Percentiles rank a stretch among this genome's conserved stretches.
These are phyloP conservation scores for Lactarius deliciosus DNA, from an alignment of 768 basidiomycete species.

Conservation along the genomic window DNA sequence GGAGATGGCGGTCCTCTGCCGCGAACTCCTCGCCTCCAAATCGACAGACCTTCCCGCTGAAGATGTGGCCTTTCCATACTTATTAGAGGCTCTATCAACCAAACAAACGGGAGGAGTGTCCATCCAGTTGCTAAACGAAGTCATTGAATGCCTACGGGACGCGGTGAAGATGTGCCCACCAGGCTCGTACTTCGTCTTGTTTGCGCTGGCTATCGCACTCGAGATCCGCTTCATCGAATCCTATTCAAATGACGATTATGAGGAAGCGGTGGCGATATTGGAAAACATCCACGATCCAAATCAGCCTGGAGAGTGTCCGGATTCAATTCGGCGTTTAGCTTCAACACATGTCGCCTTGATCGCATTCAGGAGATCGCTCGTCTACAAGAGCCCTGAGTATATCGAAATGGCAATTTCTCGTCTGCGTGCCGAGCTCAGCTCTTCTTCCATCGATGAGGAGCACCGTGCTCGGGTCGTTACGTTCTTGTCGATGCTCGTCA, in stretches of 20 bases:
- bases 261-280: not conserved
- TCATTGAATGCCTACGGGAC: not conserved
- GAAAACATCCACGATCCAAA: not conserved
- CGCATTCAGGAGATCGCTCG: not conserved
- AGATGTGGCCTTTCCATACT: too few relatives aligned
- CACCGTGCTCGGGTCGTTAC: too few relatives aligned
- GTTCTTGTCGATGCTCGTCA: not conserved
- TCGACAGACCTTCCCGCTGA: not conserved
- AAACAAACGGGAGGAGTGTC: too few relatives aligned
- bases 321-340: not conserved
- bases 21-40: not conserved
- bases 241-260: not conserved
- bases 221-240: not conserved
- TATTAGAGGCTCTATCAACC: too few relatives aligned
- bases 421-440: not conserved
- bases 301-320: not conserved
- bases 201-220: not conserved
- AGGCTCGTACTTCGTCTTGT: not conserved
- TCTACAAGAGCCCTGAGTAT: not conserved
- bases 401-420: not conserved
- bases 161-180: not conserved
- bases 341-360: not conserved
- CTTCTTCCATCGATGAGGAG: too few relatives aligned
- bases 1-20: not conserved
- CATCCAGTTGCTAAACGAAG: not conserved